These are phyloP conservation scores for Fragilaria crotonensis DNA, from an alignment of 108 stramenopile species.

Conservation along the genomic window DNA sequence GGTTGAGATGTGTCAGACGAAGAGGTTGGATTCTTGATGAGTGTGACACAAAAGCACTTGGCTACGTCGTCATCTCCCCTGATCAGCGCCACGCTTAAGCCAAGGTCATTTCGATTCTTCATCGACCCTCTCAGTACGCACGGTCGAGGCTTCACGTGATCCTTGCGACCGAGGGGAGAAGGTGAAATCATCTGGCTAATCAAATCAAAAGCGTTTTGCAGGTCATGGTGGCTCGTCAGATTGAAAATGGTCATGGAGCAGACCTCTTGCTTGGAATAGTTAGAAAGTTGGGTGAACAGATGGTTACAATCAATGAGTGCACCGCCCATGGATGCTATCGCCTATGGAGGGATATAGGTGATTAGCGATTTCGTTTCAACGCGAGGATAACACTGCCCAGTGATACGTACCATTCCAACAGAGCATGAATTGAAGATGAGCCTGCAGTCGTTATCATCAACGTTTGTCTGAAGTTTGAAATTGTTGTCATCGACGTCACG, in stretches of 20 bases:
- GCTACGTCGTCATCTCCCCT: constrained; percentile 64
- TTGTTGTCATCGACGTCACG: neutral
- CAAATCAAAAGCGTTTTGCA: constrained; percentile 75
- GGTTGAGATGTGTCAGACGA: constrained; percentile 43
- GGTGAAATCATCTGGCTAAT: constrained; percentile 82
- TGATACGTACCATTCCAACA: constrained; percentile 53
- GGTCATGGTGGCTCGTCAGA: constrained; percentile 61
- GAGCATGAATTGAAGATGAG: constrained; percentile 71
- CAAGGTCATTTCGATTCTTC: constrained; percentile 58
- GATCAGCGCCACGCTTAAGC: constrained; percentile 62
- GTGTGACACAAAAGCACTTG: constrained; percentile 78
- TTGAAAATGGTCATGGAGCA: constrained; percentile 85
- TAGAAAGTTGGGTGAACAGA: constrained; percentile 59
- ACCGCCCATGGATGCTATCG: constrained; percentile 84
- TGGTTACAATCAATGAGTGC: constrained; percentile 85
- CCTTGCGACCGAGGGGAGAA: constrained; percentile 30
- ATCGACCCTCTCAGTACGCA: constrained; percentile 36
- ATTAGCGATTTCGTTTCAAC: neutral
- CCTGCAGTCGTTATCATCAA: constrained; percentile 60
- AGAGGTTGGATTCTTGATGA: constrained; percentile 61
- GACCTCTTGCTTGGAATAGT: constrained; percentile 66
- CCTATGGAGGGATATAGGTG: too few relatives aligned
- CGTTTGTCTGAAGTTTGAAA: constrained; percentile 14
- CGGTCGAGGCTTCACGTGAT: constrained; percentile 23
- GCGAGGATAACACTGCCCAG: neutral